Evolutionary conservation across 2,329 filamentous ascomycete species (phyloP), one percentile per base, ranked within the genome.

Genomic region (Aureobasidium sp.): DNA sequence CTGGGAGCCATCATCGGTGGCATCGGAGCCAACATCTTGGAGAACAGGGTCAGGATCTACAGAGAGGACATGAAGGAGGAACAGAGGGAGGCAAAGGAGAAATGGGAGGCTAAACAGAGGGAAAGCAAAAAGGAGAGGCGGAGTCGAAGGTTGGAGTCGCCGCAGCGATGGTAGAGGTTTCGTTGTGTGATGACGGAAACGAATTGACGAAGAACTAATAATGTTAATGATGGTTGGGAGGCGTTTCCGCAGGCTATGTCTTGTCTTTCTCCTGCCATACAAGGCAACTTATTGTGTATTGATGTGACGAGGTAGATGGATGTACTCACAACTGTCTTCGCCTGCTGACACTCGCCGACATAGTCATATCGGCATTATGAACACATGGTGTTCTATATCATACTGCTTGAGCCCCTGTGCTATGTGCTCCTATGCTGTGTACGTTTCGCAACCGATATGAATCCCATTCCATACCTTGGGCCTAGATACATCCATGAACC

Each of bases 1-100:
- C 16, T 61, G 9, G 59, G 59, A 0, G 59, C 59, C 25, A 45
- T 61, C 9, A 39, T 61, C 8, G 59, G 59, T 30, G 59, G 59
- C 11, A 54, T 61, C 10, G 59, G 59, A 7, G 59, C 59, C n/a
- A 61, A 61, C 21, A 47, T 61, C 7, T 6, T 61, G 8, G 59
- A 61, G 11, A 53, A 61, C 39, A 54, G 59, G 30, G 42, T 54
- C 3, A 49, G 42, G 27, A 61, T 61, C 21, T 61, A 55, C 7
- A 21, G 49, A 16, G 59, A 61, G 2, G 59, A 61, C 1, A 55
- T 29, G 49, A 55, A 61, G 25, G 59, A 61, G 9, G 42, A 61
- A 42, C 48, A 61, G 42, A 47, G 59, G 4, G 42, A 54, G 16
- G 41, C 37, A n/a, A 42, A 25, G 14, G 59, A 41, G 16, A 48